Evolutionary conservation across 345 rosid species (phyloP).

Genomic region (Cochlearia excelsa): DNA sequence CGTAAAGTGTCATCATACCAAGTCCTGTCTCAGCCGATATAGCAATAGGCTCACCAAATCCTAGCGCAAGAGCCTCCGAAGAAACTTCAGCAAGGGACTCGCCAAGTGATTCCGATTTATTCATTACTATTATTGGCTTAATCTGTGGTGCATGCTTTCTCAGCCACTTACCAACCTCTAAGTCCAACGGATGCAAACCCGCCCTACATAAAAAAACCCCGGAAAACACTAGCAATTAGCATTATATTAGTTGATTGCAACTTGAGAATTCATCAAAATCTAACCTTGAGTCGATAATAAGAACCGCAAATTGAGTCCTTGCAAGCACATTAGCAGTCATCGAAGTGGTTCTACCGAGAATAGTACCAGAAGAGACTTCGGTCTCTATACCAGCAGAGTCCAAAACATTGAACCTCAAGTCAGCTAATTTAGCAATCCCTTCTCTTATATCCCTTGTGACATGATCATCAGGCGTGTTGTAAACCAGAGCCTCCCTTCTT

Average conservation of each 20-base stretch:
- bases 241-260: background rate
- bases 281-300: slow-evolving; percentile 80
- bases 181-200: slow-evolving; percentile 90
- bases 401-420: slow-evolving; percentile 75
- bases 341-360: slow-evolving; percentile 74
- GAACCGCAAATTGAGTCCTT: slow-evolving; percentile 74
- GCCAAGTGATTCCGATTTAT: slow-evolving; percentile 74
- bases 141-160: slow-evolving; percentile 73
- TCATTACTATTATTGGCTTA: slow-evolving; percentile 73
- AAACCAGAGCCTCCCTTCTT: slow-evolving; percentile 92
- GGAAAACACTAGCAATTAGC: background rate
- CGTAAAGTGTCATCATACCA: slow-evolving; percentile 80
- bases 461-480: slow-evolving; percentile 89
- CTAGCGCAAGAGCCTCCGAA: slow-evolving; percentile 59
- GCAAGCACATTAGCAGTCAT: slow-evolving; percentile 84
- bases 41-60: slow-evolving; percentile 90
- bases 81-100: slow-evolving; percentile 60
- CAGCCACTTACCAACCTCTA: slow-evolving; percentile 93
- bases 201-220: slow-evolving; percentile 42
- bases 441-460: slow-evolving; percentile 92
- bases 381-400: slow-evolving; percentile 98
- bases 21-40: slow-evolving; percentile 96
- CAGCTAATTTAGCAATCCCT: slow-evolving; percentile 86
- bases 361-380: slow-evolving; percentile 80
- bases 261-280: background rate